Conservation (phyloP, 495 filamentous ascomycete genomes). For the Penicillium robsamsonii region DNA sequence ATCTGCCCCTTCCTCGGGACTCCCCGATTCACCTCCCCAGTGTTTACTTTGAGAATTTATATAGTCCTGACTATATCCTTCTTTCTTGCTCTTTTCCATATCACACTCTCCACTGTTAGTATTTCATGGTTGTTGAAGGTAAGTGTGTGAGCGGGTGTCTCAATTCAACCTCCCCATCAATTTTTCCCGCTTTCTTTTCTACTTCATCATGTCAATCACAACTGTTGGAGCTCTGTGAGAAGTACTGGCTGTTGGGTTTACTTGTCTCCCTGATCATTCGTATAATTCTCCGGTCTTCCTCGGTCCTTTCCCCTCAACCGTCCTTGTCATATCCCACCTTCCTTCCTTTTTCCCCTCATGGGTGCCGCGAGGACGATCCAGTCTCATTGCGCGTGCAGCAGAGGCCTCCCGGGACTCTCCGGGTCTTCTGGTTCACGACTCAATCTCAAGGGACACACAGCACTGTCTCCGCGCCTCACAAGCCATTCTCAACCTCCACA, state of each 20-base stretch:
- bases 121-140: conserved; percentile 20
- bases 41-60: not conserved
- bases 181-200: conserved; percentile 7
- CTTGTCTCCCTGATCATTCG: not conserved
- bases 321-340: conserved; percentile 13
- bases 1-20: conserved; percentile 5
- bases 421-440: not conserved
- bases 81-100: not conserved
- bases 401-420: conserved; percentile 1
- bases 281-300: not conserved
- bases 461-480: not conserved
- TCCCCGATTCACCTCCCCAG: conserved; percentile 3
- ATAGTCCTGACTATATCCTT: not conserved
- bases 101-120: not conserved
- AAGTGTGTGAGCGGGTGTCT: conserved; percentile 14
- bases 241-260: not conserved
- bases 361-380: conserved; percentile 20
- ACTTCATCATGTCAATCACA: conserved; percentile 2
- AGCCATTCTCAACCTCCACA: conserved; percentile 26
- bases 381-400: conserved; percentile 16
- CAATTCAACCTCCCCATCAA: conserved; percentile 10
- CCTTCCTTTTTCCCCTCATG: conserved; percentile 16
- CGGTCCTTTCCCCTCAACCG: not conserved
- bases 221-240: conserved; percentile 1
- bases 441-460: not conserved